These are phyloP conservation scores for Penicillium herquei DNA, from an alignment of 495 filamentous ascomycete genomes.

Conservation along the genomic window DNA sequence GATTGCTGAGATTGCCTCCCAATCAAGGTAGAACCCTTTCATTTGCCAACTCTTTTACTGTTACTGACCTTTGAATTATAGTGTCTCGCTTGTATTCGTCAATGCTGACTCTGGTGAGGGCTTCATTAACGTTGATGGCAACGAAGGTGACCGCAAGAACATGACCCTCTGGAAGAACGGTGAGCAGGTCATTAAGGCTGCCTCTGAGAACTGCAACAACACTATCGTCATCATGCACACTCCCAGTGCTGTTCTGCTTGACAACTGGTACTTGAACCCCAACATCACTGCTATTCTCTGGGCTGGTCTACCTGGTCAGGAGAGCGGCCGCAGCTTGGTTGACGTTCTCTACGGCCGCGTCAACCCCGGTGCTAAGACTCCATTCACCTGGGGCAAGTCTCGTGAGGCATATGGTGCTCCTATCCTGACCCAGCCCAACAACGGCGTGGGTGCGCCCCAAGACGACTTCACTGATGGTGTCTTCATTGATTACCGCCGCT, in stretches of 20 bases:
- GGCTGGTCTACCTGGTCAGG: conserved; percentile 90
- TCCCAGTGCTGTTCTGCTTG: conserved; percentile 73
- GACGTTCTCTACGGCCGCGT: conserved; percentile 89
- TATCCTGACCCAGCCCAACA: conserved; percentile 73
- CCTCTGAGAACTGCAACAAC: conserved; percentile 77
- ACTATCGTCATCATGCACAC: conserved; percentile 92
- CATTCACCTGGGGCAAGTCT: conserved; percentile 82
- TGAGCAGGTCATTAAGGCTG: conserved; percentile 74
- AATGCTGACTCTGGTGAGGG: conserved; percentile 87
- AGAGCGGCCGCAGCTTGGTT: conserved; percentile 85
- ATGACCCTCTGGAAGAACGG: conserved; percentile 85
- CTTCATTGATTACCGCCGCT: conserved; percentile 91
- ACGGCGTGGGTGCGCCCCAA: conserved; percentile 69
- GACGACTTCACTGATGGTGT: conserved; percentile 79
- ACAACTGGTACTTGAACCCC: conserved; percentile 75
- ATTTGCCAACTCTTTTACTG: background rate
- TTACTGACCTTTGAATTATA: conserved; percentile 9
- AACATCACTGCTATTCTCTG: conserved; percentile 94
- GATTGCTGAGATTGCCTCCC: conserved; percentile 60
- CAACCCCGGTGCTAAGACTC: conserved; percentile 81
- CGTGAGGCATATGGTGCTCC: conserved; percentile 73
- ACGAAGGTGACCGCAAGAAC: conserved; percentile 89
- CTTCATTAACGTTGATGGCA: conserved; percentile 79
- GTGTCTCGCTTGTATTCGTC: conserved; percentile 81
- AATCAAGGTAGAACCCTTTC: conserved; percentile 36